Evolutionary conservation across 2,329 filamentous ascomycete genomes (phyloP), one percentile per base, ranked within the genome.

Genomic region (Diaporthe ampelina): DNA sequence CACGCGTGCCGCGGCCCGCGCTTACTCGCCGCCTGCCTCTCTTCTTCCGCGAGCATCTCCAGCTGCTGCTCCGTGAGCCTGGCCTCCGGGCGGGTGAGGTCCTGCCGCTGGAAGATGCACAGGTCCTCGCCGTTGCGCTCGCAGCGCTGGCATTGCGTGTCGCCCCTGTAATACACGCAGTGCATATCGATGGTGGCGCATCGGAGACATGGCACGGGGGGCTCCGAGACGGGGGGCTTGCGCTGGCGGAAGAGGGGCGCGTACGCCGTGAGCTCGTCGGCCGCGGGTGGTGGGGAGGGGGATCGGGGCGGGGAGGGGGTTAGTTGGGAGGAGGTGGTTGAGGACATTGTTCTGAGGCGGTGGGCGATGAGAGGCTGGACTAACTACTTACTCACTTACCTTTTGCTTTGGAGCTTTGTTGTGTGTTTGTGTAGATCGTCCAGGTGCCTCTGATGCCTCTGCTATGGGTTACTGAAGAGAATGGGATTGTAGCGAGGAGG

Each of bases 101-200:
- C 56, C 43, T 61, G n/a, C 9, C 11, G 6, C 69, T 71, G 69
- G 15, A 19, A 58, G 29, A 71, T 7, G 45, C 69, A 71, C 15
- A 24, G 24, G 17, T 52, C 43, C 9, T 61, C 69, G n/a, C 56
- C 69, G 56, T 29, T 61, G n/a, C 57, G 43, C 32, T 29, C 54
- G 69, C 69, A 71, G 17, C 69, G 69, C 32, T 50, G 56, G 24
- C 69, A 71, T 15, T 4, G 32, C 57, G n/a, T 32, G 8, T 61
- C 56, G 9, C 48, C 43, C 9, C 11, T 9, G 43, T n/a, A n/a
- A 6, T 21, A 17, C 0, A 21, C 43, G 24, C 69, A 72, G 69
- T n/a, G 57, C 40, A 48, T n/a, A 3, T 21, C 45, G 1, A 8
- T 4, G 17, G 54, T 21, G 6, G 69, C 69, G 24, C 69, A 72